Evolutionary conservation across 164 flowering plant genomes (phyloP), one percentile per base, ranked within the genome.

Genomic region (Paratinospora sagittata): DNA sequence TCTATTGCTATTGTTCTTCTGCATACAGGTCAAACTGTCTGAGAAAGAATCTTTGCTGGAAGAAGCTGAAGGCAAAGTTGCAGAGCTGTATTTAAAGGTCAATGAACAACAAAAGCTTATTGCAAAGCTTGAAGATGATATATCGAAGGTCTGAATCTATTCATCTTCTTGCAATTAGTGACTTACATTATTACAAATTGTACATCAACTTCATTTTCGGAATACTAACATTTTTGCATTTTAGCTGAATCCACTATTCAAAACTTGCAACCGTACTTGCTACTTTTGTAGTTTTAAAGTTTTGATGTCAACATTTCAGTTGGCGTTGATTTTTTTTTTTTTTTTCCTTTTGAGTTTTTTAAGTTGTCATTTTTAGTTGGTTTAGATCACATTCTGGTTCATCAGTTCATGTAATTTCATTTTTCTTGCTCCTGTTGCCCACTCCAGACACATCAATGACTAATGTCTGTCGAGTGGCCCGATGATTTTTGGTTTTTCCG

Each of bases 81-180:
- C 67, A 68, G 93, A 91, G 72, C 85, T 96, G 23, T 74, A 82
- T 70, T 86, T 81, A 21, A 88, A 89, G 84, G 78, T 93, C 68
- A 85, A 86, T 55, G 99, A 93, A 76, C 98, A 96, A 65, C 88
- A 90, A 77, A 89, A 67, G 67, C 77, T 96, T 61, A 96, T 93
- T 70, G 90, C 93, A 75, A 96, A 90, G 84, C 83, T 96, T 76
- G 99, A 96, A 78, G 99, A 96, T 81, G 99, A 96, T 79, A 96
- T 96, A 74, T 80, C 79, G 63, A 93, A 96, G 99, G 99, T 91
- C 68, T 37, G 84, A 6, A 47, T 71, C 72, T 60, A 10, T 72
- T 45, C 62, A 65, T 49, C 57, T 17, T 24, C 72, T n/a, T 58
- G 27, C 34, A 49, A 5, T 10, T 11, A 19, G 12, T 67, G 37